Conservation (phyloP, 495 filamentous ascomycete genomes). For the Darksidea phi region DNA sequence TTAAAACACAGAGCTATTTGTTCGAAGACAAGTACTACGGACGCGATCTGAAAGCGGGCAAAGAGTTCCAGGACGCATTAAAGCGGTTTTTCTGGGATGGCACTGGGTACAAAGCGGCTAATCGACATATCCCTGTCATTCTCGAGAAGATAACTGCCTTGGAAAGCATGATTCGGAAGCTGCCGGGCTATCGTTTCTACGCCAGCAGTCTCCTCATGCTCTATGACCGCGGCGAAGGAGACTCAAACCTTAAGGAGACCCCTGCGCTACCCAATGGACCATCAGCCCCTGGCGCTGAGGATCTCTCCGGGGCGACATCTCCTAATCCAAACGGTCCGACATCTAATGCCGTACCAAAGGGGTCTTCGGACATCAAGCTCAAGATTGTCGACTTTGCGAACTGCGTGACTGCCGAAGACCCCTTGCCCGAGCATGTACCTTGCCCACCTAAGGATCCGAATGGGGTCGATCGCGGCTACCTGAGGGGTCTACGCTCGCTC, state of each 20-base stretch:
- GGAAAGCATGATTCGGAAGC: constrained; percentile 73
- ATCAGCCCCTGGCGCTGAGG: constrained; percentile 7
- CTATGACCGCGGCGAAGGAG: constrained; percentile 73
- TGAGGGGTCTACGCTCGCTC: constrained; percentile 78
- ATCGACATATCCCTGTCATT: constrained; percentile 81
- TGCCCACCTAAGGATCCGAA: constrained; percentile 81
- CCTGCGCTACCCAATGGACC: constrained; percentile 1
- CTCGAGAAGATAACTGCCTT: constrained; percentile 77
- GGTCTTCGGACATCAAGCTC: constrained; percentile 67
- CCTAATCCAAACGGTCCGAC: background rate
- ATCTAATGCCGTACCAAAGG: constrained; percentile 28
- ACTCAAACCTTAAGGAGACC: constrained; percentile 36
- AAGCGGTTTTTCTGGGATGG: constrained; percentile 90
- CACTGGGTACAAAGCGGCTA: constrained; percentile 70
- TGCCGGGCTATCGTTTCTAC: constrained; percentile 91
- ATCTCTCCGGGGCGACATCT: background rate
- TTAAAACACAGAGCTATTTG: constrained; percentile 72
- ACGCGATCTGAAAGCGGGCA: constrained; percentile 79
- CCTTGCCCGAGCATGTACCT: constrained; percentile 56
- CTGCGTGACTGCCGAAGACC: constrained; percentile 85
- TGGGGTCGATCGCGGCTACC: constrained; percentile 83
- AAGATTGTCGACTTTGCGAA: constrained; percentile 99
- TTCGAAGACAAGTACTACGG: constrained; percentile 99
- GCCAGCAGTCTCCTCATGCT: constrained; percentile 91
- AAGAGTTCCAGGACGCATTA: constrained; percentile 85